Evolutionary conservation across 352 stramenopile species (phyloP).

Genomic region (Globisporangium carolinianum): DNA sequence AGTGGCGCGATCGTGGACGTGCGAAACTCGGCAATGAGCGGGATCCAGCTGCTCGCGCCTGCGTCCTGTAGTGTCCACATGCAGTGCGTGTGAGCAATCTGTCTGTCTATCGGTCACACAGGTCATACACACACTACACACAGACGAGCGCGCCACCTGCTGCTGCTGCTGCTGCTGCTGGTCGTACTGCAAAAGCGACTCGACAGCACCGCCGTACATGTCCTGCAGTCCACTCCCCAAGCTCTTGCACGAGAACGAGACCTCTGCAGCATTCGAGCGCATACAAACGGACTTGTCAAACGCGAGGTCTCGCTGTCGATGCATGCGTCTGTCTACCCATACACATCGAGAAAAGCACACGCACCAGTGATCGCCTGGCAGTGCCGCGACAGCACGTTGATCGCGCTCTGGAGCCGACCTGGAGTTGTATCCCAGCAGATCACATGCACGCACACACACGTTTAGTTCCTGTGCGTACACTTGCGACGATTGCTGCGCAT

Average conservation of each 20-base stretch:
- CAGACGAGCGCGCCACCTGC: not conserved
- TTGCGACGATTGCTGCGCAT: not conserved
- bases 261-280: constrained; percentile 2
- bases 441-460: not conserved
- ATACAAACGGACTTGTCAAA: not conserved
- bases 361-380: constrained; percentile 52
- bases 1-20: constrained; percentile 48
- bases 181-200: not conserved
- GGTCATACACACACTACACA: not conserved
- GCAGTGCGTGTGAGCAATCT: not conserved
- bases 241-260: constrained; percentile 20
- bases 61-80: too few species aligned
- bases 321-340: too few species aligned
- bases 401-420: constrained; percentile 31
- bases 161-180: constrained; percentile 2
- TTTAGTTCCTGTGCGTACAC: not conserved
- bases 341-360: not conserved
- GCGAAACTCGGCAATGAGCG: constrained; percentile 40
- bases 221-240: constrained; percentile 5
- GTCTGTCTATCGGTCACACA: too few species aligned
- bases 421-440: not conserved
- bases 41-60: constrained; percentile 16
- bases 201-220: constrained; percentile 1
- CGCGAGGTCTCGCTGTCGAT: not conserved
- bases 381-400: constrained; percentile 43